Base-by-base conservation (phyloP, 768 basidiomycete genomes). In the Russula brevipes region DNA sequence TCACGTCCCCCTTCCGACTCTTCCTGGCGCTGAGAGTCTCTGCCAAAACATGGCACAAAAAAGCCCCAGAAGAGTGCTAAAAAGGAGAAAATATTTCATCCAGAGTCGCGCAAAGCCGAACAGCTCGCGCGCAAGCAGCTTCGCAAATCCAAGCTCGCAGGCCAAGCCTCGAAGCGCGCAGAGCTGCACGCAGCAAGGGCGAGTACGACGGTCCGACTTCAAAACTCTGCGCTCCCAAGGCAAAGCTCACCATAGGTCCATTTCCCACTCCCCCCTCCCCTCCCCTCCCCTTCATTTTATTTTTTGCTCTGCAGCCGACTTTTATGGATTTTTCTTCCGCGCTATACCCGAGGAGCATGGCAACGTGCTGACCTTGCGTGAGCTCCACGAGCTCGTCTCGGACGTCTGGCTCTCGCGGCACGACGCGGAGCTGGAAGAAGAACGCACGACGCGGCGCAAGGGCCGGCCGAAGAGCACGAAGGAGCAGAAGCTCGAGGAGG, bases 81-180 rank as follows among this genome's bases (percentile, higher is more conserved):
- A 73, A 89, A 85, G 74, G 89, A 90, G 70, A 93, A 93, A 69
- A 68, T 92, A 10, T 88, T 87, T 65, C 91, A 94, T 71, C 91
- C 91, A 4, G 79, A 86, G 52, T 94, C 91, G 24, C 81, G 91
- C 64, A 94, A 93, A 75, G 91, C 91, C 2, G 84, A 80, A 12
- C 90, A 92, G 70, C 78, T 91, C 14, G 77, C 81, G 16, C 82
- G 90, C 24, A 79, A 82, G 60, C 82, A 85, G 30, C 72, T 89
- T 44, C 81, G 91, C 64, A 89, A 89, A 68, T 79, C 79, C 24
- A 91, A 85, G 71, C 77, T 93, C 17, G 79, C 79, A 11, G 81
- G 81, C 60, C 76, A 82, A 5, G 76, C 81, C 9, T 77, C 77
- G 24, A 85, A 84, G 67, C 81, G 89, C 31, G 71, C 72, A 5